Evolutionary conservation across 176 grass and related monocot genomes (phyloP).

Genomic region (Urochloa ruziziensis): DNA sequence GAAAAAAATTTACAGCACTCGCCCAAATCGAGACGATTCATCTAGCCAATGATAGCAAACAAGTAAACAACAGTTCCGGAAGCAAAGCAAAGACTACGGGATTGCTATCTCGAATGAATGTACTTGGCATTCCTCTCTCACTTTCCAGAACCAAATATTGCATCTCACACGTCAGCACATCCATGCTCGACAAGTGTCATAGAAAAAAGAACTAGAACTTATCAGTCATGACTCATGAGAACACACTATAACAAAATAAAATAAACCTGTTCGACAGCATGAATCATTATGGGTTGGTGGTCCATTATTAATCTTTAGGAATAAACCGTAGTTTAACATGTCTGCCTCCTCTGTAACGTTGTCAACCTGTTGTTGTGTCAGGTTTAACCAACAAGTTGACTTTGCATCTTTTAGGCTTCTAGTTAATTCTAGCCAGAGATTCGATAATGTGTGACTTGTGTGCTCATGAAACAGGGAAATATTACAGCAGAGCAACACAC

Average conservation of each 20-base stretch:
- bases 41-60: too few relatives aligned
- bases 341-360: not conserved
- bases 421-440: not conserved
- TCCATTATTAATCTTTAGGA: not conserved
- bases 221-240: not conserved
- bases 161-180: not conserved
- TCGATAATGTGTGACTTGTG: too few relatives aligned
- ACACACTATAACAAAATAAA: not conserved
- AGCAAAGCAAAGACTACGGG: too few relatives aligned
- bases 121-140: not conserved
- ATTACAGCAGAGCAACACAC: not conserved
- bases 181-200: not conserved
- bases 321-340: not conserved
- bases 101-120: too few relatives aligned
- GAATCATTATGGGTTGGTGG: slow-evolving; percentile 3
- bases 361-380: not conserved
- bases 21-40: too few relatives aligned
- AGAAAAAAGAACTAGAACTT: not conserved
- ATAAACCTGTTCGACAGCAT: not conserved
- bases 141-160: not conserved
- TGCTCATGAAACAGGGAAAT: not conserved
- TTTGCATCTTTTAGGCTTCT: not conserved
- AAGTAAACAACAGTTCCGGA: too few relatives aligned
- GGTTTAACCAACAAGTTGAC: slow-evolving; percentile 13
- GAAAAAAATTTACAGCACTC: too few relatives aligned